Percentiles rank a stretch among this genome's conserved stretches.
phyloP scores from a whole-genome alignment of 2,329 filamentous ascomycete genomes.

The Pseudogymnoascus pannorum region DNA sequence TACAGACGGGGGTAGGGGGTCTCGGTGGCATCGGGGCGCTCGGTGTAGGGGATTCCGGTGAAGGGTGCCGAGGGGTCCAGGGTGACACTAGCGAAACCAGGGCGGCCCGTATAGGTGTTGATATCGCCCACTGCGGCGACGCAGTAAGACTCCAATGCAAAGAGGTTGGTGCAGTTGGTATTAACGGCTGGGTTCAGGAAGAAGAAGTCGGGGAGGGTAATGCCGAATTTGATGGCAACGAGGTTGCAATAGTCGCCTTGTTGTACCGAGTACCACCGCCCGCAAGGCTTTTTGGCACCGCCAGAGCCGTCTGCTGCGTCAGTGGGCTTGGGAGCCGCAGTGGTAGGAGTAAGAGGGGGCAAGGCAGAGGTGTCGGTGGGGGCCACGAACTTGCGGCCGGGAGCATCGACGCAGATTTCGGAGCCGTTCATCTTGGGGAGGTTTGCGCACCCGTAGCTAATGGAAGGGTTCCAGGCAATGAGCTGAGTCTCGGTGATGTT shows the following conservation, averaged over 20 bases:
- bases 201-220: conserved; percentile 19
- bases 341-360: conserved; percentile 7
- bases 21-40: neutral
- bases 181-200: neutral
- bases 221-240: conserved; percentile 19
- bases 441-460: neutral
- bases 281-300: conserved; percentile 19
- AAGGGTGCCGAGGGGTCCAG: neutral
- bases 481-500: conserved; percentile 9
- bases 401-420: neutral
- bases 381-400: conserved; percentile 10
- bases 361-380: conserved; percentile 17
- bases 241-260: conserved; percentile 24
- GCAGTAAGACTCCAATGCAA: conserved; percentile 21
- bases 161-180: conserved; percentile 20
- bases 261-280: conserved; percentile 19
- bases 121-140: conserved; percentile 23
- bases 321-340: conserved; percentile 19
- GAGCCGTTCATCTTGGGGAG: neutral
- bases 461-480: conserved; percentile 11
- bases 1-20: neutral
- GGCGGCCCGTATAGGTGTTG: conserved; percentile 14
- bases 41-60: neutral
- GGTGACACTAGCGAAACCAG: neutral
- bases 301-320: conserved; percentile 14